A percentile compares a stretch with the other conserved stretches of the same genome.
These are phyloP conservation scores for Phaffomyces opuntiae DNA, from an alignment of 805 yeast species.

Conservation along the genomic window DNA sequence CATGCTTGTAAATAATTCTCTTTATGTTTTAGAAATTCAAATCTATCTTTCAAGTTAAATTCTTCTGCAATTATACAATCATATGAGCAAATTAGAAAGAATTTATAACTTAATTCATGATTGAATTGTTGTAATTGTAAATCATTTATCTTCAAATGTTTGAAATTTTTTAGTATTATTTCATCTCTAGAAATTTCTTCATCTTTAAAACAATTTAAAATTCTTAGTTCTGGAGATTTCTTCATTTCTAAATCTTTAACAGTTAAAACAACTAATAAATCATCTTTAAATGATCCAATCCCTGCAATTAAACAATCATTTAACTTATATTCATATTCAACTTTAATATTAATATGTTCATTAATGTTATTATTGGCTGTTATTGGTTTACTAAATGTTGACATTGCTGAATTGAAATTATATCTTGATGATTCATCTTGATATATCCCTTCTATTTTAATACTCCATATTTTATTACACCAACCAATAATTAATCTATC, in stretches of 20 bases:
- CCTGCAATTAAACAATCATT: conserved; percentile 61
- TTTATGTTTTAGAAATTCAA: conserved; percentile 61
- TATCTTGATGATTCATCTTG: conserved; percentile 7
- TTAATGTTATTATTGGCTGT: conserved; percentile 4
- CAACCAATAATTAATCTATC: conserved; percentile 74
- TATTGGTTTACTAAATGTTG: conserved; percentile 42
- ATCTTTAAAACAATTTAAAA: conserved; percentile 58
- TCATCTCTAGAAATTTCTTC: conserved; percentile 77
- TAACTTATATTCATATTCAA: conserved; percentile 32
- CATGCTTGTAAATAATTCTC: conserved; percentile 64
- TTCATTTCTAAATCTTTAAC: conserved; percentile 29
- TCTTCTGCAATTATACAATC: conserved; percentile 77
- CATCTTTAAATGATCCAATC: conserved; percentile 66
- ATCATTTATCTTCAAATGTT: conserved; percentile 70
- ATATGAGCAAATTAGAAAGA: conserved; percentile 68
- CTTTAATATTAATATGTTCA: conserved; percentile 35
- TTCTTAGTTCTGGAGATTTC: conserved; percentile 66
- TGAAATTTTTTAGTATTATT: conserved; percentile 51
- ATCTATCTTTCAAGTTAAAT: conserved; percentile 60
- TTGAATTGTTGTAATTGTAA: conserved; percentile 56
- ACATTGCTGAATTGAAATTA: conserved; percentile 29
- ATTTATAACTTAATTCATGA: conserved; percentile 34
- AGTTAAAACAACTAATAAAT: conserved; percentile 55
- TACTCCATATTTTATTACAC: conserved; percentile 71
- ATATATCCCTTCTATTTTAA: conserved; percentile 35